Percentiles rank a stretch among this genome's conserved stretches.
Evolutionary conservation across 2,329 filamentous ascomycete genomes (phyloP).

Genomic region (Aspergillus unguis): DNA sequence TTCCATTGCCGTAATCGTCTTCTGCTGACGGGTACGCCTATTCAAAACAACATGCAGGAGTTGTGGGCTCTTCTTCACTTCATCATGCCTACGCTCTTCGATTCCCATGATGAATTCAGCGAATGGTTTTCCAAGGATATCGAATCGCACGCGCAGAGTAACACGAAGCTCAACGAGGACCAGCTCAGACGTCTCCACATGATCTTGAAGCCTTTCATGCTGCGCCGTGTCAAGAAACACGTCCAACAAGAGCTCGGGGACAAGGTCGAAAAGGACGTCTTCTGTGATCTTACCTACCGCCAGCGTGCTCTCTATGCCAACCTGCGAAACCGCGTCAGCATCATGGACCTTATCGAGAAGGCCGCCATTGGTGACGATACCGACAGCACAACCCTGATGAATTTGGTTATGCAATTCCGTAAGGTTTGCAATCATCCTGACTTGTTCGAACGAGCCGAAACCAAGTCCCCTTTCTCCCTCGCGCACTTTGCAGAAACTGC

Average conservation of each 20-base stretch:
- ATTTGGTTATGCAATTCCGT: constrained; percentile 98
- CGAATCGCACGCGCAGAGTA: constrained; percentile 96
- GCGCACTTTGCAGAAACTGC: constrained; percentile 92
- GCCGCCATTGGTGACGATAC: constrained; percentile 89
- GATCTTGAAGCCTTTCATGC: constrained; percentile 99
- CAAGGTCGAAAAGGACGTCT: constrained; percentile 96
- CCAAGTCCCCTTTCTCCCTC: constrained; percentile 77
- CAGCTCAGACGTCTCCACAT: constrained; percentile 95
- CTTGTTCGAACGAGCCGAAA: constrained; percentile 91
- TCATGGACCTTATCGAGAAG: constrained; percentile 98
- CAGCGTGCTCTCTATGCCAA: constrained; percentile 92
- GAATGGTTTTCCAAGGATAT: constrained; percentile 63
- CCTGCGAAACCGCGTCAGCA: constrained; percentile 93
- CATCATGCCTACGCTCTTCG: constrained; percentile 99
- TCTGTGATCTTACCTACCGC: constrained; percentile 93
- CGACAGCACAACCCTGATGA: constrained; percentile 96
- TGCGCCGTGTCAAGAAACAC: constrained; percentile 98
- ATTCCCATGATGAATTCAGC: constrained; percentile 52
- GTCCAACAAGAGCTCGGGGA: constrained; percentile 98
- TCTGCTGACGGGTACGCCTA: constrained; percentile 90
- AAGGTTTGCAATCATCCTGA: constrained; percentile 99
- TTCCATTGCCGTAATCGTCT: constrained; percentile 96
- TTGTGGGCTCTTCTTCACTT: constrained; percentile 97
- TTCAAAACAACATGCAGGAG: constrained; percentile 99
- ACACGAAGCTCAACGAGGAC: constrained; percentile 98